Base-by-base conservation (phyloP, 208 protist species). In the Trypanosomatidae sp. region DNA sequence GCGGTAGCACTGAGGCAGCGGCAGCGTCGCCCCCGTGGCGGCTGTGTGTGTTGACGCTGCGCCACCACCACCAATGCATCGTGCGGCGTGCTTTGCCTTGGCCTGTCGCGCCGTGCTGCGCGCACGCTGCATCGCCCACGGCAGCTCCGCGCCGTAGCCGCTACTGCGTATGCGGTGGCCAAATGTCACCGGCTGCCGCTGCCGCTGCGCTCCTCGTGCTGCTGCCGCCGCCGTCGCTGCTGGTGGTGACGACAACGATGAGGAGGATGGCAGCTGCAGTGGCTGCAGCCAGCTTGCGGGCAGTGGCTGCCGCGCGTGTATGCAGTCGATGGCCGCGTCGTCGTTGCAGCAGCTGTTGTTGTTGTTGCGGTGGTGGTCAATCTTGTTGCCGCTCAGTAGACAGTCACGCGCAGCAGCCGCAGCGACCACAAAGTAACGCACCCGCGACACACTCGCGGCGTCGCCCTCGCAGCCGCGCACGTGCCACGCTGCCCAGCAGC, bases 171-270 rank as follows among this genome's bases (percentile, higher is more conserved):
- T 65, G 3, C 51, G 57, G 24, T 43, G 57, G 30, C 69, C 63
- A 65, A 68, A 71, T 27, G 44, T 61, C 26, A 65, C 77, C 33
- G 59, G 70, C 43, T 56, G 52, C 6, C 10, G 52, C 53, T 1
- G 47, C 59, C 13, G 45, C 38, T 53, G 20, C 51, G 48, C 33
- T 59, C 33, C 39, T 71, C 71, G 55, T 76, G 70, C 32, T 83
- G 66, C 7, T 68, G 80, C 79, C 79, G 85, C 33, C 74, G 79
- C 10, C 30, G 61, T 89, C 84, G 15, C 71, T 66, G 46, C 74
- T 85, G 49, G 69, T 74, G 24, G 59, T 73, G 13, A 66, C 56
- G 0, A 18, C 6, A n/a, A 21, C 20, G 33, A 6, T 7, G 2
- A 18, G 33, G 33, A 18, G 33, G 33, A 3, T 3, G 4, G 33